A percentile compares a stretch with the other conserved stretches of the same genome.
These are phyloP conservation scores for Russula ochroleuca DNA, from an alignment of 768 basidiomycete species.

Conservation along the genomic window DNA sequence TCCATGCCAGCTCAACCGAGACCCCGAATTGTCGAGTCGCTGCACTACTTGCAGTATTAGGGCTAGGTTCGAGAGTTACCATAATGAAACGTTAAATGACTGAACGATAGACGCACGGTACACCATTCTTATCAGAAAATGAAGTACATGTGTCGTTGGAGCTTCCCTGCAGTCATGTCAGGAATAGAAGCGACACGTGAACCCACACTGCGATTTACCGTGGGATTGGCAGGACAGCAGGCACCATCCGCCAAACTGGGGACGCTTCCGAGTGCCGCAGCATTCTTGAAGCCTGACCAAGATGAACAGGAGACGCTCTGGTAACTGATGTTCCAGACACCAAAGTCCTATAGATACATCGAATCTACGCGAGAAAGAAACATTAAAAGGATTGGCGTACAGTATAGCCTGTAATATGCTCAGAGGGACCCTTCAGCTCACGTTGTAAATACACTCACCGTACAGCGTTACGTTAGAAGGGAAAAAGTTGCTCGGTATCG, in stretches of 20 bases:
- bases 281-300: conserved; percentile 60
- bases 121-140: conserved; percentile 60
- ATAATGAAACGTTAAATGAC: conserved; percentile 11
- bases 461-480: conserved; percentile 66
- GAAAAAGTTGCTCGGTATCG: conserved; percentile 69
- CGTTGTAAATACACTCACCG: conserved; percentile 38
- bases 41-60: conserved; percentile 31
- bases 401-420: conserved; percentile 36
- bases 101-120: conserved; percentile 47
- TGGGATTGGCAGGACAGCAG: conserved; percentile 72
- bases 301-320: conserved; percentile 56
- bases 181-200: neutral
- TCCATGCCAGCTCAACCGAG: conserved; percentile 1
- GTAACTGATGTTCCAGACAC: conserved; percentile 81
- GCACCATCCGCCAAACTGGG: conserved; percentile 50
- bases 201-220: conserved; percentile 37
- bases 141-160: conserved; percentile 55
- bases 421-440: neutral
- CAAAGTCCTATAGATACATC: conserved; percentile 57
- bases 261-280: conserved; percentile 66
- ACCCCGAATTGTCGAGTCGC: neutral
- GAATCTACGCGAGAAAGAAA: neutral
- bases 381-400: conserved; percentile 31
- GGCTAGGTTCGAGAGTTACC: conserved; percentile 28
- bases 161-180: conserved; percentile 19